These are phyloP conservation scores for Umbelopsis isabellina DNA, from an alignment of 192 early-diverging fungal species.

Conservation along the genomic window DNA sequence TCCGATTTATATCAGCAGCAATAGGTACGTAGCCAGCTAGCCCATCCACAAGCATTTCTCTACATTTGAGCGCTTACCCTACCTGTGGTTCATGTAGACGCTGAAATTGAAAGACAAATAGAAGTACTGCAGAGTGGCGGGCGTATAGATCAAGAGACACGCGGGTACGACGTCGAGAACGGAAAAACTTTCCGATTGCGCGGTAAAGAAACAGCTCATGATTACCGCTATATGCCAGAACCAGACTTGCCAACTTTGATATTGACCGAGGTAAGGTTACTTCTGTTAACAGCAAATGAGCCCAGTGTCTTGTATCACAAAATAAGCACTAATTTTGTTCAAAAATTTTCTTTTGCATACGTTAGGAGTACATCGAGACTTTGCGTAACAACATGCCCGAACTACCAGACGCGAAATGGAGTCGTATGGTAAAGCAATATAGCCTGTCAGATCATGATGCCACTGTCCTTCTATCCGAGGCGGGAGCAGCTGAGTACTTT, in stretches of 20 bases:
- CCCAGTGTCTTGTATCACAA: neutral
- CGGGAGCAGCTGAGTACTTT: constrained; percentile 76
- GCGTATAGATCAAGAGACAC: constrained; percentile 71
- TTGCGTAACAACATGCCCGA: constrained; percentile 65
- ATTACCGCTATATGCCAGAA: constrained; percentile 93
- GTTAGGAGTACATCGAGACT: constrained; percentile 48
- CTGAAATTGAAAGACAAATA: constrained; percentile 83
- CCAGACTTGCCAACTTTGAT: constrained; percentile 66
- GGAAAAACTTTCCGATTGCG: constrained; percentile 70
- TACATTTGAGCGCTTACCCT: neutral
- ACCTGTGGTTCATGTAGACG: constrained; percentile 45
- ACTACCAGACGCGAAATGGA: constrained; percentile 66
- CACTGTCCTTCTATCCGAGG: constrained; percentile 69
- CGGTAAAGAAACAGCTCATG: constrained; percentile 83
- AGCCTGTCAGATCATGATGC: constrained; percentile 59
- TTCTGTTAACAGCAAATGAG: neutral
- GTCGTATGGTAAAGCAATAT: constrained; percentile 63
- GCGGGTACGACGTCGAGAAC: constrained; percentile 71
- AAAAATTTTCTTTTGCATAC: constrained; percentile 25
- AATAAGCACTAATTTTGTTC: constrained; percentile 37
- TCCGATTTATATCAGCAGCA: constrained; percentile 68
- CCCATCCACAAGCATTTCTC: neutral
- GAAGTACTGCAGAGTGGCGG: constrained; percentile 55
- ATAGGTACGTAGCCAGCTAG: constrained; percentile 47
- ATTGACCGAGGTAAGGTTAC: constrained; percentile 40